These are phyloP conservation scores for Aaosphaeria arxii DNA, from an alignment of 2,329 filamentous ascomycete genomes.

Conservation along the genomic window DNA sequence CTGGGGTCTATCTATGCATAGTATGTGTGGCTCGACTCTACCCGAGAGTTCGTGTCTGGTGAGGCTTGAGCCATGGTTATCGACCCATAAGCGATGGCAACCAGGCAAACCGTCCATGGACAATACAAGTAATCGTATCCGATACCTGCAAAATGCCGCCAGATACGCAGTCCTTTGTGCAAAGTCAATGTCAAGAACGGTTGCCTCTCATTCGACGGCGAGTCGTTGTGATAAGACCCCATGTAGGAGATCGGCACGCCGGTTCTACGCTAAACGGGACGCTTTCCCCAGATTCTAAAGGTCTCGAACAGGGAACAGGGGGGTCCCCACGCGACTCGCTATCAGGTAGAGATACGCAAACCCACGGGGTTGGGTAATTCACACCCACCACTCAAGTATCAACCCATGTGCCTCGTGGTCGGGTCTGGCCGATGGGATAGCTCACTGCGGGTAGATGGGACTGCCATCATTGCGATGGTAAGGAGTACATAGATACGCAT, in stretches of 20 bases:
- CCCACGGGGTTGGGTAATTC: not conserved
- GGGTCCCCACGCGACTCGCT: constrained; percentile 2
- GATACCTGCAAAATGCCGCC: too few relatives aligned
- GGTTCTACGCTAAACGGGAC: constrained; percentile 5
- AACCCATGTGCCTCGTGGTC: not conserved
- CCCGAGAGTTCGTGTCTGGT: too few relatives aligned
- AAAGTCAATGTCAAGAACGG: not conserved
- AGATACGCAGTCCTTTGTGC: not conserved
- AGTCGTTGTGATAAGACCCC: constrained; percentile 10
- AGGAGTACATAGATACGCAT: too few relatives aligned
- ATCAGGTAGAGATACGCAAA: not conserved
- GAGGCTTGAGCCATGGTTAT: too few relatives aligned
- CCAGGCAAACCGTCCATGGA: too few relatives aligned
- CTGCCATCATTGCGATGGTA: too few relatives aligned
- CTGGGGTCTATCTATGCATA: too few relatives aligned
- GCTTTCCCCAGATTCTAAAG: constrained; percentile 10
- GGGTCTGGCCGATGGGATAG: too few relatives aligned
- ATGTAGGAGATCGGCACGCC: constrained; percentile 5
- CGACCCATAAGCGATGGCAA: too few relatives aligned
- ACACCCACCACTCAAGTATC: not conserved
- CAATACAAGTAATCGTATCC: too few relatives aligned
- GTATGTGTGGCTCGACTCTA: too few relatives aligned
- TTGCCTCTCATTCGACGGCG: constrained; percentile 7
- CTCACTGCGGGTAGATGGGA: too few relatives aligned
- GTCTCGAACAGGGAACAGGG: not conserved